Conservation (phyloP, 1,139 yeast genomes). For the Candida albicans region DNA sequence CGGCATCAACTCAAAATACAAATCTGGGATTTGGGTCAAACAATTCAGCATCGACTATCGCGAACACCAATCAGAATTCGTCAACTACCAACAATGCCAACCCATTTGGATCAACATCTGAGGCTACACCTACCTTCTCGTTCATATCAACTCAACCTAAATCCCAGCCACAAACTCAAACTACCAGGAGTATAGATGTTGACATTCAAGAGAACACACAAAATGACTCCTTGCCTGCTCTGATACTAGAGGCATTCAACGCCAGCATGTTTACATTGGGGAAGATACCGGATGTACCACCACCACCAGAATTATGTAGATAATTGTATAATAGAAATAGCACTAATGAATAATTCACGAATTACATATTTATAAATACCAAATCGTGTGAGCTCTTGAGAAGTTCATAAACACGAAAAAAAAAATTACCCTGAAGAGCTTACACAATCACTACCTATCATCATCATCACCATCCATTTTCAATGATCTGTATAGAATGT, state of each 20-base stretch:
- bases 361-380: too few species aligned
- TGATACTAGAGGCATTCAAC: conserved; percentile 50
- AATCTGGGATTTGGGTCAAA: too few species aligned
- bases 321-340: conserved; percentile 3
- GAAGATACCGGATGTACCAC: conserved; percentile 74
- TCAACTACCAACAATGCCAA: conserved; percentile 4
- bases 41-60: too few species aligned
- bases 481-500: conserved; percentile 91
- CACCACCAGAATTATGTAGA: conserved; percentile 49
- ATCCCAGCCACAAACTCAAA: background rate
- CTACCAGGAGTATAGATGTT: too few species aligned
- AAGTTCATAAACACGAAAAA: background rate
- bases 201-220: conserved; percentile 8
- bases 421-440: conserved; percentile 1
- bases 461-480: conserved; percentile 1
- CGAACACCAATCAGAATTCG: conserved; percentile 2
- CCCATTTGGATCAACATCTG: conserved; percentile 10
- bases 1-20: conserved; percentile 2
- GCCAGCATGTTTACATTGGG: conserved; percentile 59
- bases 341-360: background rate
- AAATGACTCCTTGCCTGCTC: conserved; percentile 39
- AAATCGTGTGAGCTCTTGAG: too few species aligned
- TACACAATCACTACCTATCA: background rate
- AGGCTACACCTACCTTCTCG: conserved; percentile 7
- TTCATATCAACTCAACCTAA: conserved; percentile 7